These are phyloP conservation scores for Pseudevernia furfuracea DNA, from an alignment of 495 filamentous ascomycete species.

Conservation along the genomic window DNA sequence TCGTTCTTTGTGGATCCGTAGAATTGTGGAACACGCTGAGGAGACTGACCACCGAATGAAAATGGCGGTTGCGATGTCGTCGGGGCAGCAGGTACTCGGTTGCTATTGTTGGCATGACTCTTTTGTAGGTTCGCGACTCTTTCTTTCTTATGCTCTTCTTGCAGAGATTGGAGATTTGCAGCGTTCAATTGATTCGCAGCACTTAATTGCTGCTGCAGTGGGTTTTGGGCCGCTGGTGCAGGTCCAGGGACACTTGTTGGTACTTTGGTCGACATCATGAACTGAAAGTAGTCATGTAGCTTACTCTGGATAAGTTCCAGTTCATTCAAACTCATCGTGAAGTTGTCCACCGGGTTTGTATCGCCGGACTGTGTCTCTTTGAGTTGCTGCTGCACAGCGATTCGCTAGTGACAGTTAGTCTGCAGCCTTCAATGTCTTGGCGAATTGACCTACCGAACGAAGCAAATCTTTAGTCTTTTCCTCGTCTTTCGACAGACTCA, in stretches of 20 bases:
- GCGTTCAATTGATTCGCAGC: conserved; percentile 63
- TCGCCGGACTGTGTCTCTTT: conserved; percentile 39
- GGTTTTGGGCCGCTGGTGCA: conserved; percentile 26
- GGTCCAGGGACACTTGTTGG: conserved; percentile 12
- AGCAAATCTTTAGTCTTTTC: conserved; percentile 38
- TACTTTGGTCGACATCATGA: conserved; percentile 31
- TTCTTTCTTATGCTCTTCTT: conserved; percentile 42
- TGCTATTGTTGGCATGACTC: conserved; percentile 48
- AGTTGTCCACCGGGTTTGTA: conserved; percentile 43
- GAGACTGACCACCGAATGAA: conserved; percentile 61
- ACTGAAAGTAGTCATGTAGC: conserved; percentile 38
- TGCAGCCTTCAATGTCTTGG: not conserved
- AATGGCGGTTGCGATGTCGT: conserved; percentile 58
- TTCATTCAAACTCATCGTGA: conserved; percentile 52
- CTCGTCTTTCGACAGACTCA: conserved; percentile 37
- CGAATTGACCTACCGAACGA: conserved; percentile 34
- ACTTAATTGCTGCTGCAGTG: conserved; percentile 45
- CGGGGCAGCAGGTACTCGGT: conserved; percentile 54
- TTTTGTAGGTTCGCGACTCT: conserved; percentile 43
- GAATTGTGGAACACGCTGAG: conserved; percentile 56
- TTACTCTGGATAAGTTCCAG: conserved; percentile 44
- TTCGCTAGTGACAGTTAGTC: conserved; percentile 40
- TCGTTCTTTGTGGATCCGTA: conserved; percentile 37
- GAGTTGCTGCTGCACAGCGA: conserved; percentile 53
- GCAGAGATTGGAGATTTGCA: conserved; percentile 54